Evolutionary conservation across 2,329 filamentous ascomycete genomes (phyloP).

Genomic region (Fusarium sp.): DNA sequence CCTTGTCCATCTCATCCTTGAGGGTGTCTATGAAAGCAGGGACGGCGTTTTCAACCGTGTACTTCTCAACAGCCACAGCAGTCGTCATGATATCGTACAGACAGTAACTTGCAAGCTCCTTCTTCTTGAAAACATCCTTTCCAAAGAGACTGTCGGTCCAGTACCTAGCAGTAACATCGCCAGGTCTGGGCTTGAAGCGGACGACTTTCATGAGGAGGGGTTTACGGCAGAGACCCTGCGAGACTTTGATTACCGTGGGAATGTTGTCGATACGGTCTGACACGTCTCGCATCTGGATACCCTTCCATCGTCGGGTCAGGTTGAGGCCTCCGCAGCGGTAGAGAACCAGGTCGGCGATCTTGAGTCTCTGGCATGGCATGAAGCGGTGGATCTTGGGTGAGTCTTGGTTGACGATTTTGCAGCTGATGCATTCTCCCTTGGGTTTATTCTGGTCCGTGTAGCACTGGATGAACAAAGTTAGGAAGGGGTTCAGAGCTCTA

Average conservation of each 20-base stretch:
- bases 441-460: slow-evolving; percentile 47
- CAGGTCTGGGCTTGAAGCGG: slow-evolving; percentile 52
- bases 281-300: slow-evolving; percentile 57
- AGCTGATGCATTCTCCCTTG: slow-evolving; percentile 55
- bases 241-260: slow-evolving; percentile 53
- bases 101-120: slow-evolving; percentile 55
- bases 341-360: slow-evolving; percentile 55
- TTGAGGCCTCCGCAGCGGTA: slow-evolving; percentile 58
- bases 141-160: slow-evolving; percentile 51
- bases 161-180: slow-evolving; percentile 54
- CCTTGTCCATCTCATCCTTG: slow-evolving; percentile 22
- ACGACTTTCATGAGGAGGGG: slow-evolving; percentile 57
- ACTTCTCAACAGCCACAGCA: slow-evolving; percentile 50
- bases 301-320: slow-evolving; percentile 59
- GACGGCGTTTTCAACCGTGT: slow-evolving; percentile 50
- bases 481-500: background rate
- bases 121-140: slow-evolving; percentile 43
- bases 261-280: slow-evolving; percentile 47
- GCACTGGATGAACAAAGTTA: slow-evolving; percentile 53
- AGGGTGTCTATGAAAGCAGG: slow-evolving; percentile 41
- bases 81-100: slow-evolving; percentile 54
- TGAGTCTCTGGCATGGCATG: slow-evolving; percentile 58
- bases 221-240: slow-evolving; percentile 51
- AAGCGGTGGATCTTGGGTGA: slow-evolving; percentile 63
- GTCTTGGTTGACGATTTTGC: slow-evolving; percentile 51